Percentiles rank a stretch among this genome's conserved stretches.
Evolutionary conservation across 345 rosid species (phyloP).

Genomic region (Pugionium dolabratum): DNA sequence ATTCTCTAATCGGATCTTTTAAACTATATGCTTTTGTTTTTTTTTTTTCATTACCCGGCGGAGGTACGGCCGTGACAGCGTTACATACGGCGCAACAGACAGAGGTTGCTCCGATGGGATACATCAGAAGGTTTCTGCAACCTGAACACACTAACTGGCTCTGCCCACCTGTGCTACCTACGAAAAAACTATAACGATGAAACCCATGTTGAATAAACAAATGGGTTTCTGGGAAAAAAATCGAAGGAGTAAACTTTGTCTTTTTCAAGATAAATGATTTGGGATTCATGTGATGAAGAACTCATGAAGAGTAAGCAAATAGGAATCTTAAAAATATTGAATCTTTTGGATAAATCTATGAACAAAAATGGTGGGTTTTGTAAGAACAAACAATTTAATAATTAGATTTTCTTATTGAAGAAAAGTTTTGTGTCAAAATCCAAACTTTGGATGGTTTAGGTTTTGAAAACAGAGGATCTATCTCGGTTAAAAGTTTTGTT

Average conservation of each 20-base stretch:
- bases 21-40: no score
- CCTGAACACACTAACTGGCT: constrained; percentile 98
- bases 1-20: not conserved
- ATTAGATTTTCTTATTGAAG: no score
- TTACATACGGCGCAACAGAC: constrained; percentile 98
- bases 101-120: constrained; percentile 92
- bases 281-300: not conserved
- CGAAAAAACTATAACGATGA: constrained; percentile 1
- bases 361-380: not conserved
- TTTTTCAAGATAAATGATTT: not conserved
- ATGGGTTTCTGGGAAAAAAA: not conserved
- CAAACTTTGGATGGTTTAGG: not conserved
- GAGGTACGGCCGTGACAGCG: constrained; percentile 95
- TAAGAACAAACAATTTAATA: no score
- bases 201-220: constrained; percentile 16
- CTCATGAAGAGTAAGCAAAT: not conserved
- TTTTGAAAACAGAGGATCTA: constrained; percentile 28
- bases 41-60: constrained; percentile 59
- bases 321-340: no score
- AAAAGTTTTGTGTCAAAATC: no score
- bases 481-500: not conserved
- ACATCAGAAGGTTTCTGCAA: constrained; percentile 84
- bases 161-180: constrained; percentile 54
- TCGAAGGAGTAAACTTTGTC: no score
- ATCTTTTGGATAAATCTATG: no score